These are phyloP conservation scores for Globomyces pollinis-pini DNA, from an alignment of 192 early-diverging fungal species.

Conservation along the genomic window DNA sequence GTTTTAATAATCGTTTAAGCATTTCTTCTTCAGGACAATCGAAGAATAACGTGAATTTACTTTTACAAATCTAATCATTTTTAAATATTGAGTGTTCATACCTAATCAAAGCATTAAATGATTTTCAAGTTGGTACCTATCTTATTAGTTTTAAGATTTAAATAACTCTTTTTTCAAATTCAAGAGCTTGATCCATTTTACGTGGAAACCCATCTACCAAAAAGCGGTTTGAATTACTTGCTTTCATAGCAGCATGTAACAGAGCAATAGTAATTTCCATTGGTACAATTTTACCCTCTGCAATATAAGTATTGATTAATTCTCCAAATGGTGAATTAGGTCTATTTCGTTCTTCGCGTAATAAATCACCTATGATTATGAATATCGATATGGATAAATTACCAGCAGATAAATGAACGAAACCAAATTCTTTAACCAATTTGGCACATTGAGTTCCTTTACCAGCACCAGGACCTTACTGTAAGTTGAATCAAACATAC, in stretches of 20 bases:
- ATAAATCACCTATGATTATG: too few species aligned
- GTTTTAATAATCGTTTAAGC: conserved; percentile 81
- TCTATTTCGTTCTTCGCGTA: conserved; percentile 84
- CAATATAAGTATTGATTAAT: conserved; percentile 85
- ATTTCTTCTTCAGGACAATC: conserved; percentile 92
- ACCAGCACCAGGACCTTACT: conserved; percentile 59
- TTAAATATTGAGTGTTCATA: not conserved
- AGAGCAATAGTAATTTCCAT: conserved; percentile 90
- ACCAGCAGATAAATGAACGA: conserved; percentile 94
- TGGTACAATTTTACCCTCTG: conserved; percentile 92
- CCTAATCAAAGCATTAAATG: not conserved
- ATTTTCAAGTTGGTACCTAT: too few species aligned
- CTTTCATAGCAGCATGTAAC: conserved; percentile 83
- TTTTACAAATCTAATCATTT: conserved; percentile 58
- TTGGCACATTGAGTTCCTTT: conserved; percentile 95
- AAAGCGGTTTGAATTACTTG: conserved; percentile 60
- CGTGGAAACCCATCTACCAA: conserved; percentile 97
- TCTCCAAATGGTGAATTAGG: conserved; percentile 78
- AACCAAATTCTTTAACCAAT: conserved; percentile 81
- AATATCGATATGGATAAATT: too few species aligned
- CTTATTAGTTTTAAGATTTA: too few species aligned
- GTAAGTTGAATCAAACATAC: too few species aligned
- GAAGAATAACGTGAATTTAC: conserved; percentile 80
- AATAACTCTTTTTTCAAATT: conserved; percentile 84
- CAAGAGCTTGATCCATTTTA: conserved; percentile 83